Base-by-base conservation (phyloP, 768 basidiomycete species). In the Suillus cothurnatus region DNA sequence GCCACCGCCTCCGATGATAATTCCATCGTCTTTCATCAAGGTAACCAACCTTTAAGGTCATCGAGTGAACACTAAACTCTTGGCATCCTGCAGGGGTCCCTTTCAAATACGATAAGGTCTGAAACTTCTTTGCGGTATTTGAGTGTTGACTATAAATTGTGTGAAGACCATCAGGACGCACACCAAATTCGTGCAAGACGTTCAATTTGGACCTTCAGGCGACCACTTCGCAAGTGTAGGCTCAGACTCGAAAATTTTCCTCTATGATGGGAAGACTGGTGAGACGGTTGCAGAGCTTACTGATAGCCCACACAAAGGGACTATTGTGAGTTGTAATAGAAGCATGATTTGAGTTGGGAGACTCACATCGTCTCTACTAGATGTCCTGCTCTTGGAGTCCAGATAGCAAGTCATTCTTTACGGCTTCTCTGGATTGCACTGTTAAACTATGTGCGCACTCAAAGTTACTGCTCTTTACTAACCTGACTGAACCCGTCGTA, bases 181-280 rank as follows among this genome's bases (percentile, higher is more conserved):
- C 74, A 91, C 89, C 17, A 93, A 91, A 74, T 97, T 96, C 71
- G 92, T 98, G 19, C 94, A 97, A 77, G 94, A 97, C 66, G 86
- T 98, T 41, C 86, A 87, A 62, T 98, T 88, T 73, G 83, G 94
- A 0, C 88, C 89, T 0, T 89, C 89, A 11, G 97, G 97, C 2
- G 86, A 90, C 49, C 80, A 88, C 50, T 96, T 98, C 72, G 91
- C 87, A 17, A 95, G 93, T 64, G 94, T 93, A 41, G 97, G 94
- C 26, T 91, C 93, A 6, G 97, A 99, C 74, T 85, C 83, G 36
- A 97, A 91, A 79, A 78, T 92, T 26, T 92, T 97, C 80, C 71
- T 98, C 15, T 97, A 96, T 73, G 93, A 96, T 64, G 97, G 97
- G 32, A 91, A 92, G 76, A 89, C 86, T 2, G 96, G 95, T 1